Percentiles rank a stretch among this genome's conserved stretches.
These are phyloP conservation scores for Axilococcus clingmanii DNA, from an alignment of 139 green algal genomes.

Conservation along the genomic window DNA sequence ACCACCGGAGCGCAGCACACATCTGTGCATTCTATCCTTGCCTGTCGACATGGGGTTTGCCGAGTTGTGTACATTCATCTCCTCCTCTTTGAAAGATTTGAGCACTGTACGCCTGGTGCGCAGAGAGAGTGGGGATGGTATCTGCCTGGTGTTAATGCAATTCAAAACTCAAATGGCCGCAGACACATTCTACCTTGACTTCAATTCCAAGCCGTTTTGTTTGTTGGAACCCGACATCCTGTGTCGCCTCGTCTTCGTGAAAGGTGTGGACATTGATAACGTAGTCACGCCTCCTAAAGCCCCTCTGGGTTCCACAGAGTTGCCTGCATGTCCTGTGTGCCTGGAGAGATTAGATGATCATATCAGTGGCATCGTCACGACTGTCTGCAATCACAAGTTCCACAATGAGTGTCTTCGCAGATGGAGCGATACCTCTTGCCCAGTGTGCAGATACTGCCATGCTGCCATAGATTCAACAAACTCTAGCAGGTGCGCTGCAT, in stretches of 20 bases:
- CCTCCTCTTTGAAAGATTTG: conserved; percentile 53
- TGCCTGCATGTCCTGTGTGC: conserved; percentile 93
- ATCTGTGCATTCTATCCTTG: conserved; percentile 73
- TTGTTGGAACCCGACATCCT: conserved; percentile 70
- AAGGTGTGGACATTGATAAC: conserved; percentile 16
- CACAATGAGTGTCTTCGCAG: conserved; percentile 87
- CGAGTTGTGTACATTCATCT: conserved; percentile 85
- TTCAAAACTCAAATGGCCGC: conserved; percentile 59
- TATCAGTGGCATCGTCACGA: conserved; percentile 87
- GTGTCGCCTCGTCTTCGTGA: conserved; percentile 55
- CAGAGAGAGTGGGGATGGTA: conserved; percentile 27
- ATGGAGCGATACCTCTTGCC: conserved; percentile 82
- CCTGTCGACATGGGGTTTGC: conserved; percentile 78
- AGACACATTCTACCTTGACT: conserved; percentile 67
- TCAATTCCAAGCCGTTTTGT: conserved; percentile 73
- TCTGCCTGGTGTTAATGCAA: conserved; percentile 70
- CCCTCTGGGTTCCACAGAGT: conserved; percentile 58
- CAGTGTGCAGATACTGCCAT: conserved; percentile 81
- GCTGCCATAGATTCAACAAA: conserved; percentile 12
- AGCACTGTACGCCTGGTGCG: conserved; percentile 70
- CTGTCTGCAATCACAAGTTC: conserved; percentile 63
- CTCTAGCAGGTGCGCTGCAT: conserved; percentile 57
- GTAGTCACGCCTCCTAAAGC: conserved; percentile 1
- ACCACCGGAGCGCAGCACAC: conserved; percentile 24
- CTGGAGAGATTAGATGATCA: conserved; percentile 91